Conservation (phyloP, 164 flowering plant genomes). For the Platanus orientalis region DNA sequence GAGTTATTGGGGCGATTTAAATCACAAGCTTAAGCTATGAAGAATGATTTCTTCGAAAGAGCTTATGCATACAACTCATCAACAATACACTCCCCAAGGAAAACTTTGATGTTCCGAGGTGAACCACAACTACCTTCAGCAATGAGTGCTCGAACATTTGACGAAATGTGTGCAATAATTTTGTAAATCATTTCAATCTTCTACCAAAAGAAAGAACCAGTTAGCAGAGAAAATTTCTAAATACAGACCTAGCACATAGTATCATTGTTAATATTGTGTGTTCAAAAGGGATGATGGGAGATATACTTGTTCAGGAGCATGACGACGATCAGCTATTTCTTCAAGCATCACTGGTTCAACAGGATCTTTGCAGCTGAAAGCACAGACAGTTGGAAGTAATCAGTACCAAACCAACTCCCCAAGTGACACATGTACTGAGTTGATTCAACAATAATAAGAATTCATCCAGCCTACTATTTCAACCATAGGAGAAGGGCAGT, state of each 20-base stretch:
- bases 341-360: conserved; percentile 88
- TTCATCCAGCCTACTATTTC: too few species aligned
- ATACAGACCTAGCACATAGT: too few species aligned
- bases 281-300: neutral
- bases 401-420: neutral
- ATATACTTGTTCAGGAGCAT: conserved; percentile 73
- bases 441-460: too few species aligned
- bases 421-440: too few species aligned
- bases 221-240: neutral
- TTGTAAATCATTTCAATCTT: conserved; percentile 99
- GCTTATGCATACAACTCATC: conserved; percentile 58
- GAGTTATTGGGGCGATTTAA: too few species aligned
- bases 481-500: too few species aligned
- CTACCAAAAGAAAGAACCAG: conserved; percentile 5
- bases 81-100: conserved; percentile 78
- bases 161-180: conserved; percentile 94
- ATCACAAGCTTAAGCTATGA: conserved; percentile 3
- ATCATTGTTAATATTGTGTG: neutral
- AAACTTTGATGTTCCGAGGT: conserved; percentile 84
- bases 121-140: conserved; percentile 96
- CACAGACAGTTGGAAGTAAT: neutral
- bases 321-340: conserved; percentile 90
- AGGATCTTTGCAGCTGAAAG: conserved; percentile 82
- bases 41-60: neutral
- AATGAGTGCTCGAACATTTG: conserved; percentile 88